These are phyloP conservation scores for Exsudoporus floridanus DNA, from an alignment of 1,284 basidiomycete species.

Conservation along the genomic window DNA sequence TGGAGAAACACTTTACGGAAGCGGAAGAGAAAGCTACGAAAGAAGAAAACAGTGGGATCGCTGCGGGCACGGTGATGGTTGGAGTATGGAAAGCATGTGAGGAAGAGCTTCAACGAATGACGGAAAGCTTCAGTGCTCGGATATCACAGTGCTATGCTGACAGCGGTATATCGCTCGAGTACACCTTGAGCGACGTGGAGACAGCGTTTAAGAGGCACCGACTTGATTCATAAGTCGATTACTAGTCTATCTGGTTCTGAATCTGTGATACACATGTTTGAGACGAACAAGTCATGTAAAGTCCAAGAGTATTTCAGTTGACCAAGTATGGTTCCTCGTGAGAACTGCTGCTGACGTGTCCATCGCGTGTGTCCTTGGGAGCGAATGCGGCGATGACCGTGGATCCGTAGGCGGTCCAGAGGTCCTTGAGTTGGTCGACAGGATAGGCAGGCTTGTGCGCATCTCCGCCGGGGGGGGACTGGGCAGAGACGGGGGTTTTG, in stretches of 20 bases:
- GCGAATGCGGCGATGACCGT: conserved; percentile 31
- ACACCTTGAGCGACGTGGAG: conserved; percentile 74
- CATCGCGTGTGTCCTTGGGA: conserved; percentile 13
- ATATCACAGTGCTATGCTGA: conserved; percentile 79
- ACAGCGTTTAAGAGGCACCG: conserved; percentile 70
- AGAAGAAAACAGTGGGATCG: conserved; percentile 57
- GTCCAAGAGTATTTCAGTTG: conserved; percentile 14
- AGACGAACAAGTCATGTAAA: not conserved
- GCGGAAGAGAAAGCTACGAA: conserved; percentile 63
- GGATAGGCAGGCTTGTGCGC: conserved; percentile 16
- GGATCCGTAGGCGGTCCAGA: conserved; percentile 42
- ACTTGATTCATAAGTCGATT: conserved; percentile 41
- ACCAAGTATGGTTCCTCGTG: not conserved
- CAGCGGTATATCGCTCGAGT: conserved; percentile 71
- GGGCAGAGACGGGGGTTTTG: conserved; percentile 34
- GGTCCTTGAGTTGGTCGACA: conserved; percentile 34
- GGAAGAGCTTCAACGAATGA: conserved; percentile 73
- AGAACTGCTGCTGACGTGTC: conserved; percentile 7
- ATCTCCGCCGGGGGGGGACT: conserved; percentile 17
- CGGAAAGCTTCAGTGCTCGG: conserved; percentile 64
- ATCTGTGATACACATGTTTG: conserved; percentile 12
- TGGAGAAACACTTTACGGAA: conserved; percentile 94
- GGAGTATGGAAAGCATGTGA: conserved; percentile 90
- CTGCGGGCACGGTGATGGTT: conserved; percentile 68
- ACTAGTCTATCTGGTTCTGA: conserved; percentile 10